phyloP scores from a whole-genome alignment of 495 filamentous ascomycete species.

The Letharia columbiana region DNA sequence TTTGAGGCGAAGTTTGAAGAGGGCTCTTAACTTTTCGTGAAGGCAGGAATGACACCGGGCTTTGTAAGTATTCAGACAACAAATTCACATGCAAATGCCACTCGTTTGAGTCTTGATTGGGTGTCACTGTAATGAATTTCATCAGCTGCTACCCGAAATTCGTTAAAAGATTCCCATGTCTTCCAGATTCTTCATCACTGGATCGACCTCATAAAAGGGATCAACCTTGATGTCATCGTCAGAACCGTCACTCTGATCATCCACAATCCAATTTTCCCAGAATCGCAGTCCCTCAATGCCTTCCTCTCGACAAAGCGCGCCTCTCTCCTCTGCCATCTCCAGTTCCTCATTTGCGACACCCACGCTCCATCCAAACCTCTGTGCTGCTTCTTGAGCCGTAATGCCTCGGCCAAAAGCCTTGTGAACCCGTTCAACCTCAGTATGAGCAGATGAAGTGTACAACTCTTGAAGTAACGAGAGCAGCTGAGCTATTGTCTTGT shows the following conservation, averaged over 20 bases:
- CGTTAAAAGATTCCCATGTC: slow-evolving; percentile 16
- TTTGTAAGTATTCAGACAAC: not conserved
- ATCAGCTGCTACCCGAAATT: not conserved
- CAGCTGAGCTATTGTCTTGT: slow-evolving; percentile 72
- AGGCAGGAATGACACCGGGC: not conserved
- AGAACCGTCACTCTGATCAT: slow-evolving; percentile 13
- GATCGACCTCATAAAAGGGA: slow-evolving; percentile 14
- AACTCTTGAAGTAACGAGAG: slow-evolving; percentile 69
- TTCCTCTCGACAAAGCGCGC: slow-evolving; percentile 74
- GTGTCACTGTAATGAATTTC: no score
- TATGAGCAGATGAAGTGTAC: slow-evolving; percentile 52
- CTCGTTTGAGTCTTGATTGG: not conserved
- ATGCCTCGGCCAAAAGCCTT: slow-evolving; percentile 68
- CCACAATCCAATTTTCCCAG: slow-evolving; percentile 61
- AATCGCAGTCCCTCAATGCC: slow-evolving; percentile 73
- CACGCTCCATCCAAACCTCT: slow-evolving; percentile 94
- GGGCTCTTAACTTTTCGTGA: not conserved
- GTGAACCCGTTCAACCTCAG: slow-evolving; percentile 67
- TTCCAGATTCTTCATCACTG: slow-evolving; percentile 19
- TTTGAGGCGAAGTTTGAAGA: no score
- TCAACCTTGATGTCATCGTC: slow-evolving; percentile 16
- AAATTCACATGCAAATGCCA: not conserved
- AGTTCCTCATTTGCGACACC: slow-evolving; percentile 95
- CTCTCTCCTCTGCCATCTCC: slow-evolving; percentile 91
- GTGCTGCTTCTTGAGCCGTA: slow-evolving; percentile 81